Evolutionary conservation across 176 grass and related monocot genomes (phyloP), one percentile per base, ranked within the genome.

Genomic region (Carex cristatella): DNA sequence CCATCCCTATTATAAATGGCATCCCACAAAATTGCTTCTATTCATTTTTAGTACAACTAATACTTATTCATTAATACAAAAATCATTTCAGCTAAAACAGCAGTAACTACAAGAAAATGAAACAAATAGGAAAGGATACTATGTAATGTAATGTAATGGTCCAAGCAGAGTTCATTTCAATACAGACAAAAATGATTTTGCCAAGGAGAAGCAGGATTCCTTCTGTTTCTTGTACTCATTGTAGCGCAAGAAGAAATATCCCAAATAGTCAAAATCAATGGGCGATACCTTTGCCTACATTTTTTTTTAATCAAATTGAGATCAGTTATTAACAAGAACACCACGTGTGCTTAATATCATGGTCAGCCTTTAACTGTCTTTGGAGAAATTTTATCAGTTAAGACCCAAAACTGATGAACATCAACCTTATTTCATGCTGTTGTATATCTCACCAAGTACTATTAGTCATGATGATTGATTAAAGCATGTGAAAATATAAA

Each of bases 151-250:
- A 23, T 23, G 32, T 9, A 69, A 69, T 83, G 13, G 27, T 69
- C 81, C 69, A 83, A 69, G 49, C 81, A 67, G 80, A 68, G 40
- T 81, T 37, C 49, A 68, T 19, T 81, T 37, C 49, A 59, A 81
- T 46, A 48, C 61, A 65, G 35, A 60, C 46, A 69, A 83, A 69
- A 83, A 83, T 0, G 46, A 83, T 81, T 84, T 84, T 27, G 90
- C 87, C 81, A 91, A 80, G 58, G 90, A 87, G n/a, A 91, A 86
- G 69, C 86, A 88, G 16, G 68, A 68, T 69, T 91, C 93, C 65
- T 88, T 92, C 67, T 94, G 96, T 80, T 99, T 95, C 87, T 95
- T 95, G 91, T 91, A 99, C 81, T 99, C 96, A 42, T 88, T 82
- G 46, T 88, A 99, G 18, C 96, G 91, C 84, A 91, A 75, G 37